phyloP scores from a whole-genome alignment of 768 basidiomycete genomes.

The Leccinum boreale region DNA sequence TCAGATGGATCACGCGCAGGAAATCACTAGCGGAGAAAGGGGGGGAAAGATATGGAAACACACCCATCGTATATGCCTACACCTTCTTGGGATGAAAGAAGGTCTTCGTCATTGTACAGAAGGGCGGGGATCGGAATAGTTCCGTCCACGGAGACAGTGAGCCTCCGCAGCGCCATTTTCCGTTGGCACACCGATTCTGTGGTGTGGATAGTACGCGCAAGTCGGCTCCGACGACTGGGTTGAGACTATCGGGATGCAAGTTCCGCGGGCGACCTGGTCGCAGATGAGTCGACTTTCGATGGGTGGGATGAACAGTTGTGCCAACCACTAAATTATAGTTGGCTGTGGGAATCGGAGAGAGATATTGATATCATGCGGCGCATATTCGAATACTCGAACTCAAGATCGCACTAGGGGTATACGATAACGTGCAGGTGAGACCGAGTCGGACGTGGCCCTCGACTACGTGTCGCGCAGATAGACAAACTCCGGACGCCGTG shows the following conservation, averaged over 20 bases:
- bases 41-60: slow-evolving; percentile 24
- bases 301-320: not conserved
- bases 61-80: slow-evolving; percentile 95
- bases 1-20: slow-evolving; percentile 17
- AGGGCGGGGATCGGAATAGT: slow-evolving; percentile 75
- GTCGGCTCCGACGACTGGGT: not conserved
- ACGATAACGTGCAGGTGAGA: slow-evolving; percentile 5
- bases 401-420: slow-evolving; percentile 4
- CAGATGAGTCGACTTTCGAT: slow-evolving; percentile 10
- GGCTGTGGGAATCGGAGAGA: slow-evolving; percentile 8
- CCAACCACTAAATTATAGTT: slow-evolving; percentile 2
- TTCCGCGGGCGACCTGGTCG: not conserved
- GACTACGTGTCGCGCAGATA: not conserved
- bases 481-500: slow-evolving; percentile 23
- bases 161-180: slow-evolving; percentile 54
- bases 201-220: not conserved
- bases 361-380: slow-evolving; percentile 1
- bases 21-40: slow-evolving; percentile 6
- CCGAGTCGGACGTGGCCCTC: not conserved
- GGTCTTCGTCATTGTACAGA: slow-evolving; percentile 77
- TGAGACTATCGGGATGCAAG: not conserved
- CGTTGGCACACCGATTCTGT: not conserved
- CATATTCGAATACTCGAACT: slow-evolving; percentile 7
- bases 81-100: slow-evolving; percentile 66
- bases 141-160: slow-evolving; percentile 60